These are phyloP conservation scores for Thelonectria blattea DNA, from an alignment of 2,329 filamentous ascomycete species.

Conservation along the genomic window DNA sequence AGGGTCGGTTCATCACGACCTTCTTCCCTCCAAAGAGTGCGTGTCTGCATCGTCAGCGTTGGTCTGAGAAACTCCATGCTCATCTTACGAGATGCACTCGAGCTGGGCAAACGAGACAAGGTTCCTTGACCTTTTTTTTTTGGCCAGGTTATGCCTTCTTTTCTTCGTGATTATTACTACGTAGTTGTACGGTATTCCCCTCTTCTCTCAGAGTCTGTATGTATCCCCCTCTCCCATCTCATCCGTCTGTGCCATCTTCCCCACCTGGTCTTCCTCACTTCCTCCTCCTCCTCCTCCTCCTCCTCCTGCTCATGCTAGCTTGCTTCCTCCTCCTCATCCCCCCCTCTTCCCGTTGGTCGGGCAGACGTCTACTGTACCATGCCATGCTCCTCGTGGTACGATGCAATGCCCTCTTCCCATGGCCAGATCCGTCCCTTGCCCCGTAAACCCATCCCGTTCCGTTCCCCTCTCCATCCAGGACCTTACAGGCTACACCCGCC, in stretches of 20 bases:
- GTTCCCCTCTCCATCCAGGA: too few relatives aligned
- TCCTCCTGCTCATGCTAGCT: neutral
- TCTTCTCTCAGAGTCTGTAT: too few relatives aligned
- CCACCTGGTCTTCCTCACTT: too few relatives aligned
- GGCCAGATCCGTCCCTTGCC: conserved; percentile 1
- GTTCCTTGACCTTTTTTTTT: neutral
- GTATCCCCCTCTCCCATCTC: too few relatives aligned
- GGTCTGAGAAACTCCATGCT: neutral
- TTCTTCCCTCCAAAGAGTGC: neutral
- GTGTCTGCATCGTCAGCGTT: neutral
- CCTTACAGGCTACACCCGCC: neutral
- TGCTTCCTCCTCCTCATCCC: neutral
- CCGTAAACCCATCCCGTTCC: neutral
- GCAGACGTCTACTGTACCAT: neutral
- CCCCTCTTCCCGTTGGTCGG: neutral
- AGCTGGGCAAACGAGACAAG: neutral
- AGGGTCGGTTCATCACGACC: neutral
- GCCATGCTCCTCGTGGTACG: neutral
- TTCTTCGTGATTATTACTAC: neutral
- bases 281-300: neutral
- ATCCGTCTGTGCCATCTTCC: too few relatives aligned
- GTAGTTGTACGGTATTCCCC: too few relatives aligned
- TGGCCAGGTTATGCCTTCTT: neutral
- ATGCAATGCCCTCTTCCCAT: neutral
- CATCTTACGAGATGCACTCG: conserved; percentile 5